Percentiles rank a stretch among this genome's conserved stretches.
phyloP scores from a whole-genome alignment of 2,329 filamentous ascomycete genomes.

The Sporothrix luriei region DNA sequence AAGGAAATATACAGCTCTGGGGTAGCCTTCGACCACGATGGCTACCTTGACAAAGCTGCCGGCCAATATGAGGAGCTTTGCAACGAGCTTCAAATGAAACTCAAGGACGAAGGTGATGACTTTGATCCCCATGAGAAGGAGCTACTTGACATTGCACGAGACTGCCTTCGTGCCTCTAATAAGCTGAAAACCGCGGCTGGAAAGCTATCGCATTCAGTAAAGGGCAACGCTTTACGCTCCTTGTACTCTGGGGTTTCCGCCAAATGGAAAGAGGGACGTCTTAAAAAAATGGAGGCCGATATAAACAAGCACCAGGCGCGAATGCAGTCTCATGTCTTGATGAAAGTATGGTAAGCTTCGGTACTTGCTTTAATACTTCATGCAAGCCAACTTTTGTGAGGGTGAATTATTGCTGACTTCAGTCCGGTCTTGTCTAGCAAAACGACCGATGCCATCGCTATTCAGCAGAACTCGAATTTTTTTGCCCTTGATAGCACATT shows the following conservation, averaged over 20 bases:
- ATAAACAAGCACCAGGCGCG: slow-evolving; percentile 13
- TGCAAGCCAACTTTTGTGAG: not conserved
- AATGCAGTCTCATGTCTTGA: not conserved
- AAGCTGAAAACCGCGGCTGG: not conserved
- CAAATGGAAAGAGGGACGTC: not conserved
- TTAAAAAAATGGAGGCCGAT: not conserved
- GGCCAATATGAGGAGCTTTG: not conserved
- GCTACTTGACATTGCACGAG: slow-evolving; percentile 3
- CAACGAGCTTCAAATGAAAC: not conserved
- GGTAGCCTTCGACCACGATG: not conserved
- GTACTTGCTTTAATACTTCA: not conserved
- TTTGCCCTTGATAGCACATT: not conserved
- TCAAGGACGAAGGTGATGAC: not conserved
- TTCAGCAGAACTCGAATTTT: slow-evolving; percentile 1
- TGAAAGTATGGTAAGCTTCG: slow-evolving; percentile 14
- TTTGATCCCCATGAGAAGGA: not conserved
- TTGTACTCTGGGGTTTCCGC: slow-evolving; percentile 7
- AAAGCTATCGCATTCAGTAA: not conserved
- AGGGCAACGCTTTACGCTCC: slow-evolving; percentile 5
- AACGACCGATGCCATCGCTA: slow-evolving; percentile 5
- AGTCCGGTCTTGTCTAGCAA: not conserved
- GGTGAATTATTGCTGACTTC: not conserved
- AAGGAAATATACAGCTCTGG: slow-evolving; percentile 12
- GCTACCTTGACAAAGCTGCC: not conserved
- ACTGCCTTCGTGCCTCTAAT: not conserved